Evolutionary conservation across 1,139 yeast genomes (phyloP).

Genomic region (Geotrichum histeridarum): DNA sequence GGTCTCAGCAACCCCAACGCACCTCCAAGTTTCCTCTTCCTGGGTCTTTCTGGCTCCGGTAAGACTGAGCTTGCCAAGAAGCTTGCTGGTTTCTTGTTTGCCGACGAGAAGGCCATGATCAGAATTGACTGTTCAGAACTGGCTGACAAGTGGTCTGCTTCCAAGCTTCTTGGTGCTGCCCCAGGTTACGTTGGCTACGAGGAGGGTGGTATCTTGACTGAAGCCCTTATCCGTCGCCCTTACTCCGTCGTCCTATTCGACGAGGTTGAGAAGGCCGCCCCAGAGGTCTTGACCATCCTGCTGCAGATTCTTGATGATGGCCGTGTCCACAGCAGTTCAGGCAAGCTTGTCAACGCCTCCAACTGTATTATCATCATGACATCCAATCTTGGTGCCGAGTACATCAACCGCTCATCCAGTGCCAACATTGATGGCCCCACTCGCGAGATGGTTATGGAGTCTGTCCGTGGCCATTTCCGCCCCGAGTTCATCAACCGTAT

Average conservation of each 20-base stretch:
- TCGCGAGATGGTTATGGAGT: constrained; percentile 43
- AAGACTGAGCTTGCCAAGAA: constrained; percentile 96
- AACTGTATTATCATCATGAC: constrained; percentile 94
- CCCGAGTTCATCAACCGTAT: constrained; percentile 97
- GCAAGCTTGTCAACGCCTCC: constrained; percentile 87
- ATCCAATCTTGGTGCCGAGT: constrained; percentile 93
- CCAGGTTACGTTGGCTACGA: constrained; percentile 98
- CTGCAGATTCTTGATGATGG: constrained; percentile 95
- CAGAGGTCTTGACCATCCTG: constrained; percentile 88
- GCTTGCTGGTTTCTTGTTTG: constrained; percentile 89
- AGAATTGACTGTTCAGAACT: constrained; percentile 97
- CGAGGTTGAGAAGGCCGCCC: constrained; percentile 99
- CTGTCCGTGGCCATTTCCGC: constrained; percentile 88
- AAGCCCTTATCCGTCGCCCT: constrained; percentile 84
- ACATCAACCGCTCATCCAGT: constrained; percentile 65
- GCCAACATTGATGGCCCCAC: constrained; percentile 38
- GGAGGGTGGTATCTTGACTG: constrained; percentile 94
- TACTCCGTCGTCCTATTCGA: constrained; percentile 92
- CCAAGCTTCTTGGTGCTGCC: constrained; percentile 92
- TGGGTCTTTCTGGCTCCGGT: constrained; percentile 96
- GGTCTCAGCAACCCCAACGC: constrained; percentile 94
- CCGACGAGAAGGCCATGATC: constrained; percentile 93
- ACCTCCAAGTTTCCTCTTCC: constrained; percentile 90
- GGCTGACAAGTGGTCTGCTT: constrained; percentile 91
- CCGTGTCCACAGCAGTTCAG: constrained; percentile 88